Percentiles rank a stretch among this genome's conserved stretches.
phyloP scores from a whole-genome alignment of 2,329 filamentous ascomycete genomes.

The Zymoseptoria passerinii region DNA sequence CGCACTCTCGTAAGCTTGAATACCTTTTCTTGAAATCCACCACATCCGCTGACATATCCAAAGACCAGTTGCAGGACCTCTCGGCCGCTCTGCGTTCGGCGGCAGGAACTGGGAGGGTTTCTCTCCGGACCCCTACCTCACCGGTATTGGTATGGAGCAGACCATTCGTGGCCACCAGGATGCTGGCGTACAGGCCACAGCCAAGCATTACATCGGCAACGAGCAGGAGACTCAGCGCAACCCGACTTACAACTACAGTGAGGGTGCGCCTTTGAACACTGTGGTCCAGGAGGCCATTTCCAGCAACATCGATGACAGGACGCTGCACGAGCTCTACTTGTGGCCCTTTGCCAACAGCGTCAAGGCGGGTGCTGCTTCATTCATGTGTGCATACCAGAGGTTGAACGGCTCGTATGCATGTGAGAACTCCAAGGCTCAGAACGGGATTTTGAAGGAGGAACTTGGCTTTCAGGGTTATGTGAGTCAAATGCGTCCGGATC shows the following conservation, averaged over 20 bases:
- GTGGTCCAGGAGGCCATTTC: slow-evolving; percentile 27
- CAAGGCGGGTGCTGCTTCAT: slow-evolving; percentile 40
- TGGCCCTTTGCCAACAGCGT: slow-evolving; percentile 43
- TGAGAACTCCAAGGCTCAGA: slow-evolving; percentile 54
- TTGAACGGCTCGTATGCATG: slow-evolving; percentile 51
- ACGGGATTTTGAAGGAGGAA: slow-evolving; percentile 41
- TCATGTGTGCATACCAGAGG: slow-evolving; percentile 55
- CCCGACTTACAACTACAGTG: not conserved
- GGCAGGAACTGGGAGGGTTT: slow-evolving; percentile 64
- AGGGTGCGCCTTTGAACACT: not conserved
- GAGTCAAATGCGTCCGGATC: not conserved
- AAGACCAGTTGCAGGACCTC: not conserved
- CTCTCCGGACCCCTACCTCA: slow-evolving; percentile 66
- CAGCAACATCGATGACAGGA: slow-evolving; percentile 54
- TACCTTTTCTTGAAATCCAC: slow-evolving; percentile 36
- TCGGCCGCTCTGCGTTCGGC: slow-evolving; percentile 28
- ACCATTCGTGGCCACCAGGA: slow-evolving; percentile 1
- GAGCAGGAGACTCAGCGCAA: slow-evolving; percentile 20
- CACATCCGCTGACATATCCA: not conserved
- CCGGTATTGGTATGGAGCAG: slow-evolving; percentile 58
- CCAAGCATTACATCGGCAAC: slow-evolving; percentile 24
- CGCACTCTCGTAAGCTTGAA: not conserved
- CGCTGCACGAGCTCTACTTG: slow-evolving; percentile 36
- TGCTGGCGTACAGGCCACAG: slow-evolving; percentile 30
- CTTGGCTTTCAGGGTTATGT: not conserved